phyloP scores from a whole-genome alignment of 768 basidiomycete genomes.

The Erythrobasidium yunnanense region DNA sequence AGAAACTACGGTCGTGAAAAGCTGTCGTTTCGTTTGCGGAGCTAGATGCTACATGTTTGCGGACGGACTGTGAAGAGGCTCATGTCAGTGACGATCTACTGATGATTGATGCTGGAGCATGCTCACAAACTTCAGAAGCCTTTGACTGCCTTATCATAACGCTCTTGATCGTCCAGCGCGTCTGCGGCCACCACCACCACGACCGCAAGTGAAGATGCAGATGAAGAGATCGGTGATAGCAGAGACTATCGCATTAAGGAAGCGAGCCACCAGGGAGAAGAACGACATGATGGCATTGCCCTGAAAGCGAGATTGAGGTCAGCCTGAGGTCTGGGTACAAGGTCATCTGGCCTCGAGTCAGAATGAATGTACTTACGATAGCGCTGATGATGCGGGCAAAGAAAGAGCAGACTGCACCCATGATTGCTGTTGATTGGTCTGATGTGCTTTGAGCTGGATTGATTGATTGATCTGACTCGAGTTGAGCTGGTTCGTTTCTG shows the following conservation, averaged over 20 bases:
- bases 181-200: neutral
- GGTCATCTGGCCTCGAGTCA: neutral
- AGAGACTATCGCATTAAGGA: neutral
- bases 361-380: neutral
- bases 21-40: neutral
- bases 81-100: neutral
- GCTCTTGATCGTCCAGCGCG: neutral
- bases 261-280: neutral
- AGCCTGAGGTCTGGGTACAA: neutral
- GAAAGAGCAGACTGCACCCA: constrained; percentile 7
- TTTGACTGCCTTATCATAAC: neutral
- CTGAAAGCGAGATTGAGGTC: neutral
- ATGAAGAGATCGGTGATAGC: constrained; percentile 3
- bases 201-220: constrained; percentile 2
- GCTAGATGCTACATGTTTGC: neutral
- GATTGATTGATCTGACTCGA: neutral
- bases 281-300: constrained; percentile 6
- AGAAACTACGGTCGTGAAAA: neutral
- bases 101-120: neutral
- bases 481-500: neutral
- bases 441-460: too few species aligned
- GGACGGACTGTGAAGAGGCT: neutral
- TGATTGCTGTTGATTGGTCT: neutral
- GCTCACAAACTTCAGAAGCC: neutral
- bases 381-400: constrained; percentile 3